Percentiles rank a stretch among this genome's conserved stretches.
Conservation (phyloP, 2,329 filamentous ascomycete genomes). For the Curvularia lunata region DNA sequence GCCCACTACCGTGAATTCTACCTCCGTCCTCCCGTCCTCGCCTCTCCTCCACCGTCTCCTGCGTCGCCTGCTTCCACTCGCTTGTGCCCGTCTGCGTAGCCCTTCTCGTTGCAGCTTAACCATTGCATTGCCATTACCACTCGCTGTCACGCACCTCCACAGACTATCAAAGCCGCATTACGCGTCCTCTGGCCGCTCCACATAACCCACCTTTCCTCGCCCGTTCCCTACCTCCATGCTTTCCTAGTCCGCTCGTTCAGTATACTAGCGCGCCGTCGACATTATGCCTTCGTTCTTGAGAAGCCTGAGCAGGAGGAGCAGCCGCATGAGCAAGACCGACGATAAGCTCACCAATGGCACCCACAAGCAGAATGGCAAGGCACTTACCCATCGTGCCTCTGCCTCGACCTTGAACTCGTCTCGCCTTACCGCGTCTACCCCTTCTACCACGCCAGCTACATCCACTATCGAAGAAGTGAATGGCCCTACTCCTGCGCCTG, state of each 20-base stretch:
- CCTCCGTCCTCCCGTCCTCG: neutral
- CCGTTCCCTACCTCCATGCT: constrained; percentile 25
- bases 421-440: constrained; percentile 70
- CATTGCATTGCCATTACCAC: constrained; percentile 30
- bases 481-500: constrained; percentile 49
- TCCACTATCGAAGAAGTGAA: constrained; percentile 73
- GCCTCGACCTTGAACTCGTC: constrained; percentile 66
- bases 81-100: constrained; percentile 26
- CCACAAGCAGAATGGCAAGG: constrained; percentile 29
- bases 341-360: constrained; percentile 24
- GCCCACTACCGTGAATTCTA: constrained; percentile 9
- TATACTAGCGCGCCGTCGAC: constrained; percentile 16
- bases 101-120: constrained; percentile 18
- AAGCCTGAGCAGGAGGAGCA: constrained; percentile 76
- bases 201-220: constrained; percentile 19
- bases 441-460: constrained; percentile 68
- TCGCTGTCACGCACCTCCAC: constrained; percentile 22
- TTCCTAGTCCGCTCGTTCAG: constrained; percentile 15
- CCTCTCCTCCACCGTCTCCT: constrained; percentile 9
- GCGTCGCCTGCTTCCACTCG: constrained; percentile 29
- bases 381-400: constrained; percentile 62
- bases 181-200: constrained; percentile 29
- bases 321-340: constrained; percentile 64
- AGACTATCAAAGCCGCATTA: constrained; percentile 31
- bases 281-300: constrained; percentile 70